A percentile compares a stretch with the other conserved stretches of the same genome.
Conservation (phyloP, 192 early-diverging fungal species). For the Coemansia sp. region DNA sequence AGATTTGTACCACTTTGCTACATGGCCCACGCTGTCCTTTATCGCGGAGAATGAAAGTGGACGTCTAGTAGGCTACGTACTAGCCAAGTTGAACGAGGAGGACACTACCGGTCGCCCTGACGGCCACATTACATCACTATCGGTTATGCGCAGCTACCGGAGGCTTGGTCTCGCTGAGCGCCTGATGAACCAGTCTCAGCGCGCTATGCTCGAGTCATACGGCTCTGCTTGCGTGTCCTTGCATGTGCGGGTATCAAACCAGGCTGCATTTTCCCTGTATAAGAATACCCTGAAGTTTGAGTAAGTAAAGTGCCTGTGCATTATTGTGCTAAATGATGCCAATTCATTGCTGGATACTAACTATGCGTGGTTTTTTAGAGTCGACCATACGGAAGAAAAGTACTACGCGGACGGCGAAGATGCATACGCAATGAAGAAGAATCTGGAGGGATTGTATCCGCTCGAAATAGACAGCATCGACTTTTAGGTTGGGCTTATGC, state of each 20-base stretch:
- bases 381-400: slow-evolving; percentile 89
- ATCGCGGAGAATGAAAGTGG: slow-evolving; percentile 94
- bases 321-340: background rate
- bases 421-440: slow-evolving; percentile 74
- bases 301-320: slow-evolving; percentile 11
- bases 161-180: slow-evolving; percentile 96
- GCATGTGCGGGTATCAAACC: slow-evolving; percentile 94
- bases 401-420: slow-evolving; percentile 99
- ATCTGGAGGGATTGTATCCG: slow-evolving; percentile 25
- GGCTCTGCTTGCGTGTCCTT: slow-evolving; percentile 87
- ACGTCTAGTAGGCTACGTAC: slow-evolving; percentile 95
- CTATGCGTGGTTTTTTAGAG: slow-evolving; percentile 49
- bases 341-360: background rate
- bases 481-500: slow-evolving; percentile 22
- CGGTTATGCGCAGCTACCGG: slow-evolving; percentile 96
- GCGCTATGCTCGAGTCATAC: slow-evolving; percentile 89
- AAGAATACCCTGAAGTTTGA: slow-evolving; percentile 89
- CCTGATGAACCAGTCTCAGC: slow-evolving; percentile 88
- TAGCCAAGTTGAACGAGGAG: slow-evolving; percentile 97
- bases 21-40: slow-evolving; percentile 92
- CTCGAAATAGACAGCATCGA: slow-evolving; percentile 40
- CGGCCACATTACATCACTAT: slow-evolving; percentile 97
- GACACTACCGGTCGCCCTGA: slow-evolving; percentile 73
- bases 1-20: slow-evolving; percentile 76
- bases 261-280: slow-evolving; percentile 92